These are phyloP conservation scores for Ophiosphaerella narmari DNA, from an alignment of 2,329 filamentous ascomycete species.

Conservation along the genomic window DNA sequence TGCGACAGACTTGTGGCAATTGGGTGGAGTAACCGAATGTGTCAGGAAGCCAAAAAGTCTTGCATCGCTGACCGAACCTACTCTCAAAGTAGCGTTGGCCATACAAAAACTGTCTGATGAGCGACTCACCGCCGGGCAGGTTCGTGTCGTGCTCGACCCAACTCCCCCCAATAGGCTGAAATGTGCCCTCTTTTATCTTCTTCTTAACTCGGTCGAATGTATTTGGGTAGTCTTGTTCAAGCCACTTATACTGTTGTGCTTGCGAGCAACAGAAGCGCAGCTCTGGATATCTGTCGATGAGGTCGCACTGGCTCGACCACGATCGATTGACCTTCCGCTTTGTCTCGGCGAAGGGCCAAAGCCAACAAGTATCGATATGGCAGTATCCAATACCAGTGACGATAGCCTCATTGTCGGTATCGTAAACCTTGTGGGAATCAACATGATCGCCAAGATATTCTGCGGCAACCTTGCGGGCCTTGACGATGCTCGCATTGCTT, in stretches of 20 bases:
- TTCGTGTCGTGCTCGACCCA: slow-evolving; percentile 99
- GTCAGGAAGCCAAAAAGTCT: slow-evolving; percentile 96
- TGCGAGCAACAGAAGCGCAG: slow-evolving; percentile 91
- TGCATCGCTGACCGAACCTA: slow-evolving; percentile 84
- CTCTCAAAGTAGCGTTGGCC: slow-evolving; percentile 94
- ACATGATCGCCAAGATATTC: slow-evolving; percentile 77
- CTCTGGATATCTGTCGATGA: slow-evolving; percentile 95
- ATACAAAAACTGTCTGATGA: slow-evolving; percentile 92
- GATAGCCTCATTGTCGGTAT: slow-evolving; percentile 72
- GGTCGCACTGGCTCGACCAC: slow-evolving; percentile 94
- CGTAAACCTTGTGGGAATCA: slow-evolving; percentile 83
- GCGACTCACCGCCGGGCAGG: slow-evolving; percentile 90
- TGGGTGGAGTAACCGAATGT: slow-evolving; percentile 98
- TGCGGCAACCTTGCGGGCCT: slow-evolving; percentile 80
- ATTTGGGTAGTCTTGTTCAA: slow-evolving; percentile 85
- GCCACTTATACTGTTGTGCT: slow-evolving; percentile 98
- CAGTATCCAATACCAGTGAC: slow-evolving; percentile 94
- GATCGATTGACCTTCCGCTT: slow-evolving; percentile 95
- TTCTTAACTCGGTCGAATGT: slow-evolving; percentile 88
- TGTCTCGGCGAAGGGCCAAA: slow-evolving; percentile 98
- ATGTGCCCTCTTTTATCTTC: slow-evolving; percentile 87
- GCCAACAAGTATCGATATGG: slow-evolving; percentile 97
- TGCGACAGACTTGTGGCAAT: slow-evolving; percentile 87
- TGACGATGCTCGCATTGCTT: slow-evolving; percentile 72
- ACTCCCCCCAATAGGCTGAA: slow-evolving; percentile 94